Conservation (phyloP, 2,329 filamentous ascomycete genomes). For the Cephalotrichum gorgonifer region DNA sequence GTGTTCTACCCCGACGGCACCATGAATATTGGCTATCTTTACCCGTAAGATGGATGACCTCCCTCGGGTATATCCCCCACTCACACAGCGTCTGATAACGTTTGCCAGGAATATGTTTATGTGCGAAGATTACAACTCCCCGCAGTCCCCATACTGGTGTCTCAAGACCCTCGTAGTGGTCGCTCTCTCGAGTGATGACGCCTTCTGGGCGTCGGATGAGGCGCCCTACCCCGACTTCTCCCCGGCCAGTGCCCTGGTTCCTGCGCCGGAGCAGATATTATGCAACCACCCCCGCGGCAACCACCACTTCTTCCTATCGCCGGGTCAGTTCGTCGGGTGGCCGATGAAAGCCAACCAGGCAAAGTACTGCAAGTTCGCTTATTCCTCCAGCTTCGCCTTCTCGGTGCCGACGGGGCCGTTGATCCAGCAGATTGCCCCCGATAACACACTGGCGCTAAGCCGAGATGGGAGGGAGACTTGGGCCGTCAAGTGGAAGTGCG, state of each 20-base stretch:
- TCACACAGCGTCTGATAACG: not conserved
- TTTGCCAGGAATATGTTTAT: slow-evolving; percentile 38
- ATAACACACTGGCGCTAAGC: slow-evolving; percentile 19
- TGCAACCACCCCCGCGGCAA: slow-evolving; percentile 21
- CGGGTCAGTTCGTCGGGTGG: slow-evolving; percentile 26
- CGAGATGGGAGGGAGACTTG: slow-evolving; percentile 19
- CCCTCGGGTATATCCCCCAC: no score
- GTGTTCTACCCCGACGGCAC: slow-evolving; percentile 39
- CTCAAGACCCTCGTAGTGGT: slow-evolving; percentile 37
- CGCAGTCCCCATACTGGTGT: slow-evolving; percentile 44
- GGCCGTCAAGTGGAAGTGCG: slow-evolving; percentile 18
- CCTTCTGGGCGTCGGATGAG: slow-evolving; percentile 35
- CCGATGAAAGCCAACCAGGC: slow-evolving; percentile 28
- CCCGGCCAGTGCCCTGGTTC: slow-evolving; percentile 1
- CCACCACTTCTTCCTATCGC: slow-evolving; percentile 32
- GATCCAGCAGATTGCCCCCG: slow-evolving; percentile 21
- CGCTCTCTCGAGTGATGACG: slow-evolving; percentile 20
- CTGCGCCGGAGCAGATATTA: slow-evolving; percentile 30
- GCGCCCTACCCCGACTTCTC: slow-evolving; percentile 8
- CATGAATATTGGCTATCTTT: slow-evolving; percentile 31
- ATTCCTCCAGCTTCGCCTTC: slow-evolving; percentile 36
- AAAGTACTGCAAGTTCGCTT: slow-evolving; percentile 37
- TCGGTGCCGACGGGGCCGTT: slow-evolving; percentile 27
- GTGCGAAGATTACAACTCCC: slow-evolving; percentile 46
- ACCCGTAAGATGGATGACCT: no score